Percentiles rank a stretch among this genome's conserved stretches.
Conservation (phyloP, 1,139 yeast genomes). For the Nakaseomyces delphensis region DNA sequence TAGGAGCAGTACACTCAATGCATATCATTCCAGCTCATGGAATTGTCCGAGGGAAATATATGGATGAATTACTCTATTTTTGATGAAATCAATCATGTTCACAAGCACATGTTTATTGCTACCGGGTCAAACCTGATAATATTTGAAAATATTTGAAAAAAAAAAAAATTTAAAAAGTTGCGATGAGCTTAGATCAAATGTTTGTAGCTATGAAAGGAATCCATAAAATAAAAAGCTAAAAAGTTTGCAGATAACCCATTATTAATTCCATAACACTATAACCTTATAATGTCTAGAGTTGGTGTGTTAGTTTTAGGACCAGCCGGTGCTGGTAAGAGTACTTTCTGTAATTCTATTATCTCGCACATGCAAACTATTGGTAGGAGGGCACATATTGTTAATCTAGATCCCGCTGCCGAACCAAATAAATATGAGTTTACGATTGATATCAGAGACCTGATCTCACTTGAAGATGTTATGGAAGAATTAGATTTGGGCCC, state of each 20-base stretch:
- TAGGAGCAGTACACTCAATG: conserved; percentile 70
- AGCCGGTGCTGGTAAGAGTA: conserved; percentile 93
- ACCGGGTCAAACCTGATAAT: neutral
- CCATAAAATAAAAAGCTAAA: too few relatives aligned
- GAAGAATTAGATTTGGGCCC: conserved; percentile 92
- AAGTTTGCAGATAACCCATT: too few relatives aligned
- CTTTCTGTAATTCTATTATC: conserved; percentile 83
- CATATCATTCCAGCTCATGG: conserved; percentile 54
- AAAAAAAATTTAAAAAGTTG: conserved; percentile 2
- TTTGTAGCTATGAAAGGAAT: too few relatives aligned
- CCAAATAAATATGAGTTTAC: conserved; percentile 87
- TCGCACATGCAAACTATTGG: conserved; percentile 86
- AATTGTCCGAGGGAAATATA: too few relatives aligned
- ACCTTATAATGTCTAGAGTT: conserved; percentile 66
- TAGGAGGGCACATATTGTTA: conserved; percentile 87
- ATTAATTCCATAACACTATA: too few relatives aligned
- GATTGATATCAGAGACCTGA: conserved; percentile 83
- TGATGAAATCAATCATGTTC: neutral
- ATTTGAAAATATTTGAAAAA: conserved; percentile 2
- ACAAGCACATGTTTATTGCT: neutral
- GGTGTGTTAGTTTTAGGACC: conserved; percentile 96
- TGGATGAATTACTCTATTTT: too few relatives aligned
- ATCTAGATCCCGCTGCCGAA: conserved; percentile 96
- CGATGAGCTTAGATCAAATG: conserved; percentile 4
- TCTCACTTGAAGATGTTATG: conserved; percentile 93